Conservation (phyloP, 2,329 filamentous ascomycete genomes). For the Metarhizium album region DNA sequence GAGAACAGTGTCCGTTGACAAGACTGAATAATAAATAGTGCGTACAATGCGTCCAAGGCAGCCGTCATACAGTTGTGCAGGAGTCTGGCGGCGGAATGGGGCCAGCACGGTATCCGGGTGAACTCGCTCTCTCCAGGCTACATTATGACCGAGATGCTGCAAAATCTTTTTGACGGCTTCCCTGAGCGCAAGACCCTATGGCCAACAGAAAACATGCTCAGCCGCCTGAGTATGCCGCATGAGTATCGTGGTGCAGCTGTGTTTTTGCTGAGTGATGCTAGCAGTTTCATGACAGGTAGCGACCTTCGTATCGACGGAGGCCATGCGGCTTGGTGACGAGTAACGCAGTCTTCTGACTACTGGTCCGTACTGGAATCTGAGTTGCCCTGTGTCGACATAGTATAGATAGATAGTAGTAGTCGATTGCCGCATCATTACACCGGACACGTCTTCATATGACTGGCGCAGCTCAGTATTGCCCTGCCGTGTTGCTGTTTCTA, state of each 20-base stretch:
- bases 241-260: background rate
- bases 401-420: too few relatives aligned
- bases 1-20: too few relatives aligned
- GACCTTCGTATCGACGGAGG: background rate
- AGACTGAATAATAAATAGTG: conserved; percentile 23
- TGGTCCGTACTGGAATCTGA: too few relatives aligned
- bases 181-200: background rate
- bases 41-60: conserved; percentile 53
- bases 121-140: conserved; percentile 55
- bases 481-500: too few relatives aligned
- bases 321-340: too few relatives aligned
- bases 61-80: conserved; percentile 49
- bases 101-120: conserved; percentile 49
- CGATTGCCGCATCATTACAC: too few relatives aligned
- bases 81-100: conserved; percentile 53
- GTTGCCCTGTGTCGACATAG: too few relatives aligned
- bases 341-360: too few relatives aligned
- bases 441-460: too few relatives aligned
- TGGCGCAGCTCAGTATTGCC: too few relatives aligned
- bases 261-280: background rate
- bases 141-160: conserved; percentile 6
- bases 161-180: background rate
- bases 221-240: background rate
- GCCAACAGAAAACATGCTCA: background rate
- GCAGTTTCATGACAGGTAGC: background rate